Evolutionary conservation across 306 rosid species (phyloP), one percentile per base, ranked within the genome.

Genomic region (Cyclanthera cordifolia): DNA sequence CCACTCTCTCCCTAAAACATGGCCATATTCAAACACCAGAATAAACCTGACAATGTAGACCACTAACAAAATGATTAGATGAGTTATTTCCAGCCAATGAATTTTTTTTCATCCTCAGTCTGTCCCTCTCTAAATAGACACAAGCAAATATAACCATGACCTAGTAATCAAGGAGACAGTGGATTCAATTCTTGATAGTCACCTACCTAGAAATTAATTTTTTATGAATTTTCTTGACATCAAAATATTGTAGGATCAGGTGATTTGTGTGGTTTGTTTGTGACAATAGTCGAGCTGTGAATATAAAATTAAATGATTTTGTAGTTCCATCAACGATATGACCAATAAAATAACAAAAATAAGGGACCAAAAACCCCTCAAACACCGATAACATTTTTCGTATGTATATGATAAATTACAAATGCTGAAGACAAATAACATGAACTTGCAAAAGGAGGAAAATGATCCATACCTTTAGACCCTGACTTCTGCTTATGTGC

Each of bases 381-480:
- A 15, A 4, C 16, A 8, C 16, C 52, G 15, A 15, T 15, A 23
- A 28, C 11, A 24, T n/a, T 15, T 57, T 57, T 27, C 28, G 14
- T 12, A 34, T 34, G 8, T 19, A 30, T 20, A 56, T 27, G 51
- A 63, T 43, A 63, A 63, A 37, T 27, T 17, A 4, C 70, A 23
- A 20, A 21, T 16, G 54, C 14, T 12, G 64, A 56, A 56, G 64
- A 27, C 4, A 27, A 25, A 7, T 25, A 54, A 13, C 21, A 15
- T n/a, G n/a, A n/a, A n/a, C n/a, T n/a, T n/a, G n/a, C n/a, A n/a
- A n/a, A n/a, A 32, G 23, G 45, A 46, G 71, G 30, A 2, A 45
- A 27, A 27, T 11, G 6, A 27, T 2, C 3, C 4, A 23, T 71
- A 82, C 83, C 85, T 78, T 78, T 78, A 4, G 76, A 75, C 63